Evolutionary conservation across 768 basidiomycete species (phyloP), one percentile per base, ranked within the genome.

Genomic region (Rhodotorula sphaerocarpa): DNA sequence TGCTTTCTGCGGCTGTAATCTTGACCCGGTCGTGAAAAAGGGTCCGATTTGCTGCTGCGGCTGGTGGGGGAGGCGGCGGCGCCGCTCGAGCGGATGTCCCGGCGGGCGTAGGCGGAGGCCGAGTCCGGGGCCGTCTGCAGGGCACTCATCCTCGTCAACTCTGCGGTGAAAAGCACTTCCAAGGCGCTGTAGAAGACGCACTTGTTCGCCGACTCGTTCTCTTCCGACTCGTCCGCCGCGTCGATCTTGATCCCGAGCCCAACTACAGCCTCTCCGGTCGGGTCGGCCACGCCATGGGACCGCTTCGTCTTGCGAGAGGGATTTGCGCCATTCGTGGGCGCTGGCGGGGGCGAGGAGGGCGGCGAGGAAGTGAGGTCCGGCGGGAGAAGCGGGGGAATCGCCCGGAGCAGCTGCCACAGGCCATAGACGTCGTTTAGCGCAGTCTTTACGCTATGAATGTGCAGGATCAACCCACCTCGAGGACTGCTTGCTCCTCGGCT

Each of bases 41-140:
- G 63, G 78, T 76, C 50, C 79, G 79, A 52, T 80, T 71, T 57
- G 78, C 75, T 65, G 78, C 75, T 59, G 80, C 78, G 55, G 80
- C 78, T 50, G 76, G 76, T n/a, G 74, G 61, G 41, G 74, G 71
- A 62, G 77, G 74, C 41, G 48, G 48, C 31, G 48, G 31, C 3
- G 48, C 31, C 3, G 47, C 21, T 20, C 31, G 75, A 66, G n/a
- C n/a, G n/a, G n/a, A n/a, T n/a, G n/a, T n/a, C n/a, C n/a, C n/a
- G n/a, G n/a, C n/a, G n/a, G n/a, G n/a, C n/a, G n/a, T n/a, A n/a
- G n/a, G n/a, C n/a, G n/a, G n/a, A n/a, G n/a, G n/a, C n/a, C n/a
- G n/a, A n/a, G n/a, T n/a, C n/a, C 56, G 79, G 76, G 65, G 79
- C 70, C 73, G 79, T 78, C 80, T 80, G 70, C 30, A 57, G 54